phyloP scores from a whole-genome alignment of 257 asterid species.

The Leptodermis oblonga region DNA sequence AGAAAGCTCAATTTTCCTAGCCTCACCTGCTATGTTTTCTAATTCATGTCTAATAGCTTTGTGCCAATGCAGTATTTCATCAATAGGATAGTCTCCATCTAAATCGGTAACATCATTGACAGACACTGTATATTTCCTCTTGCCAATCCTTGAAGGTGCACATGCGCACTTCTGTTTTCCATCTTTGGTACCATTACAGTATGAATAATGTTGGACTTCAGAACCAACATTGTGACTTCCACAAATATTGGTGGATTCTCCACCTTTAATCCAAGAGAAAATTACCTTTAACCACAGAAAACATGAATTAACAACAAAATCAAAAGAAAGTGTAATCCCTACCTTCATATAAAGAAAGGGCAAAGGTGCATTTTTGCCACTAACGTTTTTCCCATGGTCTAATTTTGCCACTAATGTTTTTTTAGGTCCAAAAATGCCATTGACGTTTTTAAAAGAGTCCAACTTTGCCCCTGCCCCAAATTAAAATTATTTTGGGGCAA shows the following conservation, averaged over 20 bases:
- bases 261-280: conserved; percentile 39
- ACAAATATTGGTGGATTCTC: conserved; percentile 10
- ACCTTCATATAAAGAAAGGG: not conserved
- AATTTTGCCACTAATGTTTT: no score
- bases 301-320: conserved; percentile 11
- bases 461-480: no score
- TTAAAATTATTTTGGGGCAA: no score
- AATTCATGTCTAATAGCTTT: conserved; percentile 39
- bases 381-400: no score
- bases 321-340: not conserved
- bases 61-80: conserved; percentile 48
- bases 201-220: conserved; percentile 13
- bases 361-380: no score
- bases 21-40: conserved; percentile 33
- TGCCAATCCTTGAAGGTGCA: conserved; percentile 26
- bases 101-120: conserved; percentile 22
- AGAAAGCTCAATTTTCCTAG: conserved; percentile 33
- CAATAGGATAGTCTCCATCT: conserved; percentile 27
- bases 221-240: conserved; percentile 16
- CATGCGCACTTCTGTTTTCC: conserved; percentile 23
- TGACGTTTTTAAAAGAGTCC: no score
- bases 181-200: conserved; percentile 15
- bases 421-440: no score
- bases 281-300: conserved; percentile 32
- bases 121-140: conserved; percentile 27